Conservation (phyloP, 345 rosid genomes). For the Linum usitatissimum region DNA sequence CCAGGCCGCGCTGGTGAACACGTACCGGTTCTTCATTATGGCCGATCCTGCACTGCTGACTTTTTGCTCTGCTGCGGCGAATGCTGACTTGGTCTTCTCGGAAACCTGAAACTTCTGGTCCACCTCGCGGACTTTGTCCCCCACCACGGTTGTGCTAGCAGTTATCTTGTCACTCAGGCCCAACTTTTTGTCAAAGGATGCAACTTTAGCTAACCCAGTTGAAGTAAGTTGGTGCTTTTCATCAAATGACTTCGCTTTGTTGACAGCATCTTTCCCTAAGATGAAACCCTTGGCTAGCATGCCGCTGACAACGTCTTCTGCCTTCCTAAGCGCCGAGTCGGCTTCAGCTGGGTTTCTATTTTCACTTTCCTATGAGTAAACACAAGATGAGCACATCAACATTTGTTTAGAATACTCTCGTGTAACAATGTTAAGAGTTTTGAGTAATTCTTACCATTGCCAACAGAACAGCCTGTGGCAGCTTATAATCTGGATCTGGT, state of each 20-base stretch:
- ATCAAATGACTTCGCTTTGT: conserved; percentile 74
- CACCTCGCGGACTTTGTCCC: conserved; percentile 85
- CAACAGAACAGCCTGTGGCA: conserved; percentile 65
- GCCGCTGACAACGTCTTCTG: conserved; percentile 81
- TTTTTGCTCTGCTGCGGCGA: conserved; percentile 76
- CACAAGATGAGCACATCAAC: conserved; percentile 3
- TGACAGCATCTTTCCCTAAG: conserved; percentile 79
- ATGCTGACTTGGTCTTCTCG: conserved; percentile 85
- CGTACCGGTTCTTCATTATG: conserved; percentile 83
- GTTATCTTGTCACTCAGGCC: conserved; percentile 76
- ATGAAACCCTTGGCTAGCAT: conserved; percentile 93
- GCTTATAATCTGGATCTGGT: conserved; percentile 60
- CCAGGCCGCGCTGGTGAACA: conserved; percentile 72
- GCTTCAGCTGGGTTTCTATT: conserved; percentile 41
- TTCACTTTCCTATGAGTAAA: conserved; percentile 33
- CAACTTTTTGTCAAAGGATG: conserved; percentile 70
- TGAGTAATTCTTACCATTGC: conserved; percentile 37
- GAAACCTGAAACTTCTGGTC: conserved; percentile 92
- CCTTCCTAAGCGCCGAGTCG: conserved; percentile 62
- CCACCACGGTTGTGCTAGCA: conserved; percentile 57
- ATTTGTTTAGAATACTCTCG: neutral
- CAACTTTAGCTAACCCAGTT: conserved; percentile 78
- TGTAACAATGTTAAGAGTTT: conserved; percentile 1
- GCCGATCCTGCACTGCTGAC: conserved; percentile 82
- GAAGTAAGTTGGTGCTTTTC: conserved; percentile 87